phyloP scores from a whole-genome alignment of 495 filamentous ascomycete genomes.

The Massariosphaeria phaeospora region DNA sequence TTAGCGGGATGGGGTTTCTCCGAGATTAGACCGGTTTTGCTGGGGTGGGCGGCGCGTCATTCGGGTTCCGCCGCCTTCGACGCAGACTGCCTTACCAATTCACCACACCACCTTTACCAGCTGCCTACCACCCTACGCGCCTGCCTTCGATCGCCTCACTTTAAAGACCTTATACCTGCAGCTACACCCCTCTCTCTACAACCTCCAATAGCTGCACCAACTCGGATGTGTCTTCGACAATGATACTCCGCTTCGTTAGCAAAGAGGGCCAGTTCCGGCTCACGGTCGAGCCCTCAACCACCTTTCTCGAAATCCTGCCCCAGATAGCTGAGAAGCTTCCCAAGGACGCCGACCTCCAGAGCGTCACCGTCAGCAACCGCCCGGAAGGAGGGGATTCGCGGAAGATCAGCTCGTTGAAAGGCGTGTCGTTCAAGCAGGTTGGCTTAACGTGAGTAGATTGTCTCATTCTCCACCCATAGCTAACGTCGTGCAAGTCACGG shows the following conservation, averaged over 20 bases:
- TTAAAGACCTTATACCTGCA: not conserved
- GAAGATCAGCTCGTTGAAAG: conserved; percentile 59
- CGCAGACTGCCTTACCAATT: not conserved
- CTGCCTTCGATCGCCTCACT: not conserved
- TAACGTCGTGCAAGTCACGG: conserved; percentile 62
- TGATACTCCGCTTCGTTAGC: conserved; percentile 65
- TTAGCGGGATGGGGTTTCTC: not conserved
- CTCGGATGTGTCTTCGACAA: conserved; percentile 33
- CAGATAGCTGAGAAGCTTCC: conserved; percentile 61
- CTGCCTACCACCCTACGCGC: not conserved
- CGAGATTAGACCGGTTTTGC: not conserved
- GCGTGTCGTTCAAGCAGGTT: conserved; percentile 62
- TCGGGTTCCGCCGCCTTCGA: not conserved
- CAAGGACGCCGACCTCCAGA: conserved; percentile 63
- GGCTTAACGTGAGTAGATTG: conserved; percentile 57
- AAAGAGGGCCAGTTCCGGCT: conserved; percentile 69
- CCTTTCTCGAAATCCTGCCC: conserved; percentile 49
- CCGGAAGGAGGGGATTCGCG: conserved; percentile 71
- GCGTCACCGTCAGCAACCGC: conserved; percentile 74
- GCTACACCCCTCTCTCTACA: not conserved
- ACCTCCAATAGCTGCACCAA: not conserved
- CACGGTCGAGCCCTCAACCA: conserved; percentile 52
- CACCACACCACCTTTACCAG: not conserved
- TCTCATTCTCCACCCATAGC: not conserved
- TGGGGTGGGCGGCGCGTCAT: too few relatives aligned